Conservation (phyloP, 2,329 filamentous ascomycete genomes). For the Alternaria sp. region DNA sequence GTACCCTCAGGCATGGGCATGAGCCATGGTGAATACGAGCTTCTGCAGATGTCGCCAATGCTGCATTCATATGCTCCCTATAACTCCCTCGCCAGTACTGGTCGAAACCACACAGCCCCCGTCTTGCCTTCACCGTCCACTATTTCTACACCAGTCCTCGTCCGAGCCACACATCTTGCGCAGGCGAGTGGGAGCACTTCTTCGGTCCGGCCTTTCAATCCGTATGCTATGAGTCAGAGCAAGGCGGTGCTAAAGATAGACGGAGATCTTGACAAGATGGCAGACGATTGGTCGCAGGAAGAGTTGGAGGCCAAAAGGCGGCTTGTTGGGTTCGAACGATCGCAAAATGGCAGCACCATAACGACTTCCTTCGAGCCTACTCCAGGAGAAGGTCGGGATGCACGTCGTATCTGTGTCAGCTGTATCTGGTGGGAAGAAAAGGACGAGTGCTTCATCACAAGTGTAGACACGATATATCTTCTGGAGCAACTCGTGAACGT, state of each 20-base stretch:
- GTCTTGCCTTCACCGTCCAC: slow-evolving; percentile 57
- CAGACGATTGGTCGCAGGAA: slow-evolving; percentile 80
- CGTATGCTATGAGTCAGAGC: slow-evolving; percentile 77
- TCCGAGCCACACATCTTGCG: slow-evolving; percentile 72
- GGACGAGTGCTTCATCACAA: slow-evolving; percentile 89
- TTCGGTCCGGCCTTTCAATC: slow-evolving; percentile 66
- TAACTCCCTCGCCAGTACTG: slow-evolving; percentile 54
- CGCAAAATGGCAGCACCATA: slow-evolving; percentile 82
- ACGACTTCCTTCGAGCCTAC: slow-evolving; percentile 82
- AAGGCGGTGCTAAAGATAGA: slow-evolving; percentile 87
- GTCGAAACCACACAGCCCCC: slow-evolving; percentile 50
- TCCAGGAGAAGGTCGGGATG: slow-evolving; percentile 77
- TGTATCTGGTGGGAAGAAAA: slow-evolving; percentile 98
- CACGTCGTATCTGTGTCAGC: slow-evolving; percentile 91
- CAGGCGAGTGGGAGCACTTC: slow-evolving; percentile 56
- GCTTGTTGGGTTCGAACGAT: slow-evolving; percentile 87
- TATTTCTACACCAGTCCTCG: slow-evolving; percentile 65
- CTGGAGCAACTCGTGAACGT: slow-evolving; percentile 87
- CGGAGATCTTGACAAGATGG: slow-evolving; percentile 86
- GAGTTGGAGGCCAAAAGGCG: slow-evolving; percentile 81
- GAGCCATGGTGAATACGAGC: slow-evolving; percentile 41
- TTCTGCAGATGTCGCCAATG: slow-evolving; percentile 46
- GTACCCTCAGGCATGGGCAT: slow-evolving; percentile 41
- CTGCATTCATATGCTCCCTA: slow-evolving; percentile 54
- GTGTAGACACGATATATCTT: slow-evolving; percentile 95